These are phyloP conservation scores for Naematelia encephala DNA, from an alignment of 768 basidiomycete species.

Conservation along the genomic window DNA sequence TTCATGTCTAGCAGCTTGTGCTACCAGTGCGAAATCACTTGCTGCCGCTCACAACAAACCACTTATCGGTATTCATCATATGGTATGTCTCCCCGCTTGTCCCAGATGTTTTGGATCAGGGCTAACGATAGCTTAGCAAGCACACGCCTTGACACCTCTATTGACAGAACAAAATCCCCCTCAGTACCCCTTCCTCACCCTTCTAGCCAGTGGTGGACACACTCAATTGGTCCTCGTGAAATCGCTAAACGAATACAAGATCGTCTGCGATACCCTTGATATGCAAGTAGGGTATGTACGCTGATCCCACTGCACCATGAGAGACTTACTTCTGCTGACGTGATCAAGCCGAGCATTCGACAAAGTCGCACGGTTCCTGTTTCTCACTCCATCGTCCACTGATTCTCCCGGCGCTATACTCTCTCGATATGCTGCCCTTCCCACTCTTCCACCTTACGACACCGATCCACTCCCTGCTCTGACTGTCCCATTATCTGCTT, in stretches of 20 bases:
- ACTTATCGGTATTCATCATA: conserved; percentile 87
- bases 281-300: conserved; percentile 62
- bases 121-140: conserved; percentile 63
- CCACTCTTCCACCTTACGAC: conserved; percentile 25
- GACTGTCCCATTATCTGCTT: conserved; percentile 17
- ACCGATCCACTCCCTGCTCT: conserved; percentile 11
- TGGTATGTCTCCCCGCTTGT: conserved; percentile 64
- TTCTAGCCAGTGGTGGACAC: conserved; percentile 92
- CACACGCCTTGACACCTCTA: conserved; percentile 77
- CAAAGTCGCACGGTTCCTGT: conserved; percentile 70
- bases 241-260: conserved; percentile 60
- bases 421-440: conserved; percentile 24
- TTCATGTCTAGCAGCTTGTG: conserved; percentile 73
- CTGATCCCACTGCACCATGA: background rate
- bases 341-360: conserved; percentile 63
- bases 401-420: conserved; percentile 25
- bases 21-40: conserved; percentile 78
- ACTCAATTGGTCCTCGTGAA: conserved; percentile 76
- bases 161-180: conserved; percentile 60
- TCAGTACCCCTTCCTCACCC: conserved; percentile 77
- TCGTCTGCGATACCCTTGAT: conserved; percentile 72
- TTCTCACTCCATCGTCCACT: conserved; percentile 53
- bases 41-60: conserved; percentile 76
- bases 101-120: background rate
- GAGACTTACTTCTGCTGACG: background rate